These are phyloP conservation scores for Asterophora lycoperdoides DNA, from an alignment of 768 basidiomycete species.

Conservation along the genomic window DNA sequence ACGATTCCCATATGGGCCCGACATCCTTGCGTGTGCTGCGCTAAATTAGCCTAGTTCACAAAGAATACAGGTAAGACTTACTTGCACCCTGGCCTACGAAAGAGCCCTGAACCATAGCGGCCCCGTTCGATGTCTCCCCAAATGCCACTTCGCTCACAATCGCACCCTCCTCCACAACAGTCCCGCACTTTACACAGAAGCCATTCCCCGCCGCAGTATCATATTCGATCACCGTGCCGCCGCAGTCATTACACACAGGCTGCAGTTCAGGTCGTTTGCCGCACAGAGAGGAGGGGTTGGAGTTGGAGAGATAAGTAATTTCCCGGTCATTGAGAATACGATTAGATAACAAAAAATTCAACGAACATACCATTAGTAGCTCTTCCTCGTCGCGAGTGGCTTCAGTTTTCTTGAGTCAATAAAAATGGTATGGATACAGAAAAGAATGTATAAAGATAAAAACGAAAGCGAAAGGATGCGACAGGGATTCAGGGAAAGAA, in stretches of 20 bases:
- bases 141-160: conserved; percentile 94
- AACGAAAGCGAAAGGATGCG: conserved; percentile 3
- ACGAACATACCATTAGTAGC: conserved; percentile 11
- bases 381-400: neutral
- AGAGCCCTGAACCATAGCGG: conserved; percentile 92
- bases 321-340: neutral
- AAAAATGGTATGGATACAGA: conserved; percentile 14
- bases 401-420: neutral
- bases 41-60: neutral
- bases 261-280: neutral
- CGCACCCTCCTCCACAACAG: conserved; percentile 88
- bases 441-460: conserved; percentile 14
- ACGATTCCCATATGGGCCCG: conserved; percentile 76
- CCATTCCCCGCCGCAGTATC: conserved; percentile 81
- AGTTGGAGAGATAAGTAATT: too few relatives aligned
- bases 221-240: conserved; percentile 82
- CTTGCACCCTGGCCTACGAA: conserved; percentile 91
- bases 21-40: conserved; percentile 77
- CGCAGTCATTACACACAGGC: conserved; percentile 73
- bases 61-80: conserved; percentile 27
- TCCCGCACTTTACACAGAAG: conserved; percentile 82
- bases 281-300: neutral
- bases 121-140: conserved; percentile 88
- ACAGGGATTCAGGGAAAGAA: neutral
- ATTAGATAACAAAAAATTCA: conserved; percentile 10